Base-by-base conservation (phyloP, 768 basidiomycete species). In the Thelephora ganbajun region DNA sequence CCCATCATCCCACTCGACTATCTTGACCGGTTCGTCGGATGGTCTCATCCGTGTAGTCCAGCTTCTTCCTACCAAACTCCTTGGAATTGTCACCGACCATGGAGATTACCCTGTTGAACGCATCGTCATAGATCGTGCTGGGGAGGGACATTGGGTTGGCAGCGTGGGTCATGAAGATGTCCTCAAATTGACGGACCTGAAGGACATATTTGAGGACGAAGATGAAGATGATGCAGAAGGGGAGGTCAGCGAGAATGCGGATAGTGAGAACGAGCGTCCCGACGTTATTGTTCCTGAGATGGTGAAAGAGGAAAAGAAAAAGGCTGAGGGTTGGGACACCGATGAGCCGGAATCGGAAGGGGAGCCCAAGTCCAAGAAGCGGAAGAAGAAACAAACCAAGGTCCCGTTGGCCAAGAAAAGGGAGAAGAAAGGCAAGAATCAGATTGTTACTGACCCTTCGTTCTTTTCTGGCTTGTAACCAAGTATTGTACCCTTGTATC, bases 71-170 rank as follows among this genome's bases (percentile, higher is more conserved):
- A 92, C 86, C 47, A 88, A 89, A 59, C 71, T 97, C 30, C 66
- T 94, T 39, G 93, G 93, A 16, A 81, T 93, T 44, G 80, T 97
- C 35, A 84, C 83, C 11, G 87, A 92, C 54, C 93, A 96, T 55
- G 89, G 87, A 4, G 84, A 89, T 50, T 91, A 87, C 65, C 92
- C 93, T 5, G 77, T 97, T 44, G 93, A 97, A 63, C 76, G 89
- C 20, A 79, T 96, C 36, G 77, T 75, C 16, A 66, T 93, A 16
- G 79, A 78, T 54, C 62, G 65, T 42, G 67, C 61, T 20, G 70
- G 70, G 2, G 68, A 78, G 49, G 72, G 73, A 18, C 80, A 80
- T 66, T 96, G 92, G 89, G 74, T 91, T n/a, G 93, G 82, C 18
- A 93, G 90, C 60, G 87, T 79, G 20, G 88, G 89, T 26, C 92